Evolutionary conservation across 2,329 filamentous ascomycete genomes (phyloP), one percentile per base, ranked within the genome.

Genomic region (Calonectria pauciramosa): DNA sequence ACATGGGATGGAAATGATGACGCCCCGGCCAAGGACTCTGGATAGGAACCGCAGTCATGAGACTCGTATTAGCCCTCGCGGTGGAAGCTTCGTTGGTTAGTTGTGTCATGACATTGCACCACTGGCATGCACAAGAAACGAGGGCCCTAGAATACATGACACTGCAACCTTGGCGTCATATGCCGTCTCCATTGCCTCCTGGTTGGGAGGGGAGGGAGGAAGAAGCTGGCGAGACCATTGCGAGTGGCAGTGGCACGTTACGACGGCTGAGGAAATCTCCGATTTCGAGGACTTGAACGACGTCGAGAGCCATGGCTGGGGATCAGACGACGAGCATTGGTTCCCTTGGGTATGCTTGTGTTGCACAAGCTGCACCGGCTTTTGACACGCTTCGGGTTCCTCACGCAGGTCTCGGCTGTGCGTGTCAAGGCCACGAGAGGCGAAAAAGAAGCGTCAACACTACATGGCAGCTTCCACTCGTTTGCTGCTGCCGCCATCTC

Each of bases 181-280:
- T 26, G 28, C 30, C 38, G 41, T 18, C 38, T 41, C 16, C 14
- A 41, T 16, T 16, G 7, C 38, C 38, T 4, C 16, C 41, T 20
- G 44, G 23, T 23, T 49, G 36, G 34, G 30, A 68, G 1, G 36
- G 14, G 10, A 47, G 8, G 16, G 51, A 28, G 52, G 23, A 26
- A n/a, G 36, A 32, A 18, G 5, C 18, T n/a, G 36, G 18, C 36
- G 47, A 52, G 30, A 34, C 34, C 34, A 13, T 70, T 63, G 54
- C 30, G 26, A 34, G 68, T 70, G 32, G 23, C 68, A 34, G 68
- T 70, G 32, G 23, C 68, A 70, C 68, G 68, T 52, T 70, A 70
- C 68, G 34, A 44, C 41, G 68, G 26, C 34, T 30, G 16, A 32
- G 47, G 68, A 70, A 70, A 54, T 70, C 68, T 70, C 68, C 68